Percentiles rank a stretch among this genome's conserved stretches.
Evolutionary conservation across 176 grass and related monocot species (phyloP).

Genomic region (Oryza nivara): DNA sequence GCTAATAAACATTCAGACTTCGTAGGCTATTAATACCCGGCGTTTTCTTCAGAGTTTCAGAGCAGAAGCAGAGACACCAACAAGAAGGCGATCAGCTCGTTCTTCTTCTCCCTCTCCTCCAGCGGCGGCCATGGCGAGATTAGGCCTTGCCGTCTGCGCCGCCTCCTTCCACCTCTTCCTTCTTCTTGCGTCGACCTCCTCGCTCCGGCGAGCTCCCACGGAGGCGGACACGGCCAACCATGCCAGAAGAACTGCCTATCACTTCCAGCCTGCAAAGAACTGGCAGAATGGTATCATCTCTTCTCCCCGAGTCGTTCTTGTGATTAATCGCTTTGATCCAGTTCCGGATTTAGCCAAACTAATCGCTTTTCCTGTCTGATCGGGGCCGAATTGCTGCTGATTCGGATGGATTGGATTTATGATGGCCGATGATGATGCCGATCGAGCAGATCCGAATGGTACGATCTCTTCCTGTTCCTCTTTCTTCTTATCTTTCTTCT

Average conservation of each 20-base stretch:
- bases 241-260: slow-evolving; percentile 67
- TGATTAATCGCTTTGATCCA: background rate
- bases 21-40: background rate
- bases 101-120: background rate
- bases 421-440: background rate
- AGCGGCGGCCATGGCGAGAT: slow-evolving; percentile 21
- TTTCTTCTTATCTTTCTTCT: background rate
- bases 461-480: background rate
- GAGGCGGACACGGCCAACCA: background rate
- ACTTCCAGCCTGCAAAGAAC: slow-evolving; percentile 84
- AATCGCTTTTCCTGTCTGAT: background rate
- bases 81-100: background rate
- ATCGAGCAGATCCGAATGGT: slow-evolving; percentile 80
- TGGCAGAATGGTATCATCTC: slow-evolving; percentile 74
- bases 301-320: background rate
- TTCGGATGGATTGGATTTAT: background rate
- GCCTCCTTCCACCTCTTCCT: slow-evolving; percentile 16
- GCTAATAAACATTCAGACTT: background rate
- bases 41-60: background rate
- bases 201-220: background rate
- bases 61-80: background rate
- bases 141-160: slow-evolving; percentile 25
- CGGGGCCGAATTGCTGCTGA: background rate
- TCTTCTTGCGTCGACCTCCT: background rate
- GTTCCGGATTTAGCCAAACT: background rate